These are phyloP conservation scores for Bruguiera hainesii DNA, from an alignment of 441 rosid species.

Conservation along the genomic window DNA sequence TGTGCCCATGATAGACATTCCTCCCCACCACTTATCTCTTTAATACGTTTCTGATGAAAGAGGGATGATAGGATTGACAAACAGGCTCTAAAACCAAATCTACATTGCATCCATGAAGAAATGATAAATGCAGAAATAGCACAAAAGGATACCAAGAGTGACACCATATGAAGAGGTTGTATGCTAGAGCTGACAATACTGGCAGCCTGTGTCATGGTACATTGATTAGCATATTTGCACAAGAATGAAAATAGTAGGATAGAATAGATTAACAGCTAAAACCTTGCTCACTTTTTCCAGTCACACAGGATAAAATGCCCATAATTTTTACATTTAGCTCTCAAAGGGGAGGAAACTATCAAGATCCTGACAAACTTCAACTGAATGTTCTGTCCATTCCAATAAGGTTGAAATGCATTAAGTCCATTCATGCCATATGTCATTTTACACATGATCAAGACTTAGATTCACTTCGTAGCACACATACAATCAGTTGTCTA, in stretches of 20 bases:
- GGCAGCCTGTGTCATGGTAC: conserved; percentile 36
- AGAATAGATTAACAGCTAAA: neutral
- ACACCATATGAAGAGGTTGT: conserved; percentile 52
- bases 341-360: neutral
- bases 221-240: conserved; percentile 9
- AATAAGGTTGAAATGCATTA: neutral
- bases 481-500: neutral
- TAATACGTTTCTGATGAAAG: conserved; percentile 34
- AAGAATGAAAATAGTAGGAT: neutral
- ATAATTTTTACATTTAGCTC: neutral
- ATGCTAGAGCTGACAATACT: conserved; percentile 46
- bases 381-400: neutral
- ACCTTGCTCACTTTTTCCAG: conserved; percentile 1
- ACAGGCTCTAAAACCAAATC: neutral
- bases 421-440: neutral
- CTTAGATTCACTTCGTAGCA: neutral
- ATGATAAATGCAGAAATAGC: neutral
- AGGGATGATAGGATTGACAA: neutral
- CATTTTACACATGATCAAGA: neutral
- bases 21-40: conserved; percentile 37
- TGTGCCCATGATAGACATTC: conserved; percentile 31
- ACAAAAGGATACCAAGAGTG: conserved; percentile 32
- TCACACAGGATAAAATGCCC: neutral
- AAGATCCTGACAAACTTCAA: neutral
- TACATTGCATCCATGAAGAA: neutral